A percentile compares a stretch with the other conserved stretches of the same genome.
phyloP scores from a whole-genome alignment of 176 grass and related monocot genomes.

The Juncus effusus region DNA sequence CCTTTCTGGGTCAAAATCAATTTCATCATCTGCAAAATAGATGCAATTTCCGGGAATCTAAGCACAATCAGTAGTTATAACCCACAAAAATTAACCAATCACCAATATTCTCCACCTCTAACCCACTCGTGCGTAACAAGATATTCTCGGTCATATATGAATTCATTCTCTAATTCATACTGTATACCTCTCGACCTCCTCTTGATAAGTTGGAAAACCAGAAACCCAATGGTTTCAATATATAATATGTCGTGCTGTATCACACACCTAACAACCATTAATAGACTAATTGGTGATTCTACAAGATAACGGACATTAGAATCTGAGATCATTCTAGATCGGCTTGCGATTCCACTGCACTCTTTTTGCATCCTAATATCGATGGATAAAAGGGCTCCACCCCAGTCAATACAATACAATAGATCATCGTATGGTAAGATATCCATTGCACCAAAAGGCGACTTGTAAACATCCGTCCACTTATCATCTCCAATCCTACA shows the following conservation, averaged over 20 bases:
- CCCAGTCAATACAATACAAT: neutral
- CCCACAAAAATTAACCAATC: neutral
- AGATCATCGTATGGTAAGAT: neutral
- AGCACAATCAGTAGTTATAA: neutral
- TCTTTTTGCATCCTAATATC: neutral
- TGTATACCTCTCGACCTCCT: neutral
- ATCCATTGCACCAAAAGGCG: neutral
- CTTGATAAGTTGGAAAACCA: neutral
- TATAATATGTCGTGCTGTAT: neutral
- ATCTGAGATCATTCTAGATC: neutral
- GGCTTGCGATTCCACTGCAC: neutral
- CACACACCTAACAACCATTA: neutral
- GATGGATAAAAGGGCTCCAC: neutral
- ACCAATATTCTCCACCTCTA: neutral
- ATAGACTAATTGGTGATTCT: neutral
- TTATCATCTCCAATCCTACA: slow-evolving; percentile 7
- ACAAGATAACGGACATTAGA: neutral
- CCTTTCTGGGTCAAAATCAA: too few relatives aligned
- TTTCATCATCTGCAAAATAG: neutral
- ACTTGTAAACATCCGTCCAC: neutral
- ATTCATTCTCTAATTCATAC: neutral
- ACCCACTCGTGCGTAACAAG: neutral
- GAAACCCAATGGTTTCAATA: neutral
- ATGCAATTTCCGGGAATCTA: neutral
- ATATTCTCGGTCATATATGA: too few relatives aligned